Evolutionary conservation across 257 asterid species (phyloP), one percentile per base, ranked within the genome.

Genomic region (Hygrophila difformis): DNA sequence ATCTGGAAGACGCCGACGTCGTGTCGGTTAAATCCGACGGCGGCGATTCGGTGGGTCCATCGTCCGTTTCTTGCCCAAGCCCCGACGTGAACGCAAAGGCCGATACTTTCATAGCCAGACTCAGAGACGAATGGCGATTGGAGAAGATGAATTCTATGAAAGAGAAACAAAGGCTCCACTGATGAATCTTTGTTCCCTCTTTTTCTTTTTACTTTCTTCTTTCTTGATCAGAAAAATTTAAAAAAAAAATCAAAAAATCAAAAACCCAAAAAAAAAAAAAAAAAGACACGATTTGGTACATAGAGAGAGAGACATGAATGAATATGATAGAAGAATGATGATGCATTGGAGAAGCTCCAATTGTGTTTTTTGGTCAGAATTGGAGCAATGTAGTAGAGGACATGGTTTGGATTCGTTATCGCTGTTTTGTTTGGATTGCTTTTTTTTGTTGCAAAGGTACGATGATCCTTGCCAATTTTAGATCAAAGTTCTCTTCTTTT

Each of bases 21-120:
- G 49, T 51, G 66, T 61, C 92, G 0, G 67, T 64, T 1, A 80
- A 69, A 62, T 77, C 93, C 40, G 80, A 79, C 39, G 67, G 62
- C 12, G 77, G 66, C 42, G 93, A 80, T 46, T 49, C 66, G 39
- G 49, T 54, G 9, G 84, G 84, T 59, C 76, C 82, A 29, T 62
- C 91, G 15, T 62, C 91, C n/a, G 48, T 74, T 22, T 39, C 44
- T n/a, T 87, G 95, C 19, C 92, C 95, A 14, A 87, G 95, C 75
- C 97, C 97, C 24, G 95, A 87, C 49, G 97, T 87, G 6, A 81
- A 87, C 53, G 34, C 47, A 12, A 76, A 84, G 64, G 97, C 95
- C 5, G 95, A 74, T 56, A 57, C 43, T 38, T 84, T 84, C 71
- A 87, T 87, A 22, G 92, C 95, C 0, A 65, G 88, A 67, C 87